Evolutionary conservation across 179 eudicot genomes (phyloP), one percentile per base, ranked within the genome.

Genomic region (Beta corolliflora): DNA sequence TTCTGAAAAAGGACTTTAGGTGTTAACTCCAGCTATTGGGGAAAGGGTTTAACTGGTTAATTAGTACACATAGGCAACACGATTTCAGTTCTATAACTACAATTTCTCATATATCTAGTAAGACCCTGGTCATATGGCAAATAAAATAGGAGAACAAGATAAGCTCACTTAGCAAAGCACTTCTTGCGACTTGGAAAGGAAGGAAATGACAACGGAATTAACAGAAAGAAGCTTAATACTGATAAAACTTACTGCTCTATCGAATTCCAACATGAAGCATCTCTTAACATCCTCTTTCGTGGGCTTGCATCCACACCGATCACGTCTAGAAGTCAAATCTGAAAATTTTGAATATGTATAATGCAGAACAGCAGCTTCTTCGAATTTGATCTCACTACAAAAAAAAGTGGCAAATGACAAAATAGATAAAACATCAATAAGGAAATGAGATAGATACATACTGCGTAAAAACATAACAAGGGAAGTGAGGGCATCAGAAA

Each of bases 251-350:
- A 93, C 98, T 50, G 94, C 85, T 92, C 98, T 88, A 87, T 93
- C 98, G 79, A 93, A 93, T 83, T 93, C 97, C 88, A 93, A 81
- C 98, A 93, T 93, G 85, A 93, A 93, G 88, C 98, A 93, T 84
- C 97, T 87, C 83, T 93, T 93, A 67, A 92, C 97, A 82, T 93
- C 95, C 52, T 92, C 97, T 83, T 93, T 92, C 7, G 96, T 93
- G 72, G 98, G 98, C 88, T 93, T 92, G 84, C 98, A 93, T 71
- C 96, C 96, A 91, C 97, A 93, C 46, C 97, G 87, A 85, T 93
- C 98, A 74, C 98, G 91, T 85, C 97, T 88, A 68, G 98, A 93
- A 79, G 98, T 93, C 87, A 92, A 84, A 83, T 93, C 96, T 29
- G 98, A 92, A 83, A 93, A 93, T 69, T 92, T 93, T 77, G 98